Base-by-base conservation (phyloP, 352 stramenopile species). In the Peronosclerospora sorghi region DNA sequence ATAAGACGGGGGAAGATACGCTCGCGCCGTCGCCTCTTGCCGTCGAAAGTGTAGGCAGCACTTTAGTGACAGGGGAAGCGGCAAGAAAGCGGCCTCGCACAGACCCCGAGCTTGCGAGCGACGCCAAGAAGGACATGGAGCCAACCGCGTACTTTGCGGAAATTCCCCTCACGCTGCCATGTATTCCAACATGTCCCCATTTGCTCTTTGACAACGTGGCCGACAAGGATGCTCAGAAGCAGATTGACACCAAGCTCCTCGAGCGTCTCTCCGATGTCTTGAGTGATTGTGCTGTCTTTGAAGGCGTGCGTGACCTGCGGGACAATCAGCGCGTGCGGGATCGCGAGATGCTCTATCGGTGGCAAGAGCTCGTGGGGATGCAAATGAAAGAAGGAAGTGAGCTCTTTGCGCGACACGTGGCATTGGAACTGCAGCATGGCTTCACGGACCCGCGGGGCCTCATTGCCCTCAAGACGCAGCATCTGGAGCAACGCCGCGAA, bases 311-410 rank as follows among this genome's bases (percentile, higher is more conserved):
- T n/a, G 67, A 78, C 39, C 44, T 88, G 37, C 51, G 57, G 5
- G 64, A 71, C 14, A 72, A 76, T 21, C 76, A 88, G 30, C 71
- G 72, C 5, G 57, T 60, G 23, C 72, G 70, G 10, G 76, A 88
- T 30, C 69, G 68, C 0, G 76, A 84, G 40, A 83, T 73, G 59
- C 38, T 88, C 13, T 79, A 83, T 26, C 76, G 76, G 13, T 88
- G 76, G 76, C 76, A 88, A 48, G 76, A 88, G 20, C 59, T 88
- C 19, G 62, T 88, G 14, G 58, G 59, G 6, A 84, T 81, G 73
- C 76, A 88, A 45, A 88, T 88, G 76, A 86, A 86, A 35, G 76
- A 88, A 56, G 73, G 76, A 21, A 74, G 60, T 26, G 75, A 86
- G 20, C 48, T 88, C 13, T 86, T 76, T 35, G 56, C 61, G 4